Evolutionary conservation across 257 asterid genomes (phyloP).

Genomic region (Ilex aquifolium): DNA sequence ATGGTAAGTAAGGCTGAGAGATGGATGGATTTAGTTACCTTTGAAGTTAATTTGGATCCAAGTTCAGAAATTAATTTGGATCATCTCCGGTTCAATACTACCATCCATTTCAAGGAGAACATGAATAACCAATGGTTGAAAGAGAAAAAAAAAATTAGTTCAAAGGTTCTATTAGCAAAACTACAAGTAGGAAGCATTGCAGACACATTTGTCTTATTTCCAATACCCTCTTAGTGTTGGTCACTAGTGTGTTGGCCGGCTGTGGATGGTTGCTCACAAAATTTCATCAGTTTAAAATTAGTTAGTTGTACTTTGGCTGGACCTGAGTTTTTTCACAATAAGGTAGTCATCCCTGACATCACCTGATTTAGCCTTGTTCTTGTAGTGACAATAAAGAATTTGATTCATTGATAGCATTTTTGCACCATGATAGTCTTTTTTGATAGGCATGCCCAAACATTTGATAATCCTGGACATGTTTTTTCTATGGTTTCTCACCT

Average conservation of each 20-base stretch:
- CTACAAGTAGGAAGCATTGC: background rate
- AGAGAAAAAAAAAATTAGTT: too few species aligned
- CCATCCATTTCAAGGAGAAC: too few species aligned
- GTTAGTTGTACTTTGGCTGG: background rate
- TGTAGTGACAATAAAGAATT: too few species aligned
- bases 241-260: background rate
- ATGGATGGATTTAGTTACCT: too few species aligned
- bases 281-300: background rate
- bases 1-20: too few species aligned
- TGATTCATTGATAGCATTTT: background rate
- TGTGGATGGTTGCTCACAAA: background rate
- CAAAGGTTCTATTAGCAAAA: background rate
- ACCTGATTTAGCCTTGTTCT: background rate
- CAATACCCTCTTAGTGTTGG: background rate
- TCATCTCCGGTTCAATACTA: too few species aligned
- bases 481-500: slow-evolving; percentile 23
- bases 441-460: slow-evolving; percentile 12
- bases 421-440: background rate
- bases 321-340: background rate
- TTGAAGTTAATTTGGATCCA: too few species aligned
- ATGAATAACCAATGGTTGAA: too few species aligned
- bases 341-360: background rate
- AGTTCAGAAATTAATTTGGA: too few species aligned
- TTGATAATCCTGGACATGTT: slow-evolving; percentile 13
- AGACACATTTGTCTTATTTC: background rate